Evolutionary conservation across 257 asterid species (phyloP).

Genomic region (Anisodus tanguticus): DNA sequence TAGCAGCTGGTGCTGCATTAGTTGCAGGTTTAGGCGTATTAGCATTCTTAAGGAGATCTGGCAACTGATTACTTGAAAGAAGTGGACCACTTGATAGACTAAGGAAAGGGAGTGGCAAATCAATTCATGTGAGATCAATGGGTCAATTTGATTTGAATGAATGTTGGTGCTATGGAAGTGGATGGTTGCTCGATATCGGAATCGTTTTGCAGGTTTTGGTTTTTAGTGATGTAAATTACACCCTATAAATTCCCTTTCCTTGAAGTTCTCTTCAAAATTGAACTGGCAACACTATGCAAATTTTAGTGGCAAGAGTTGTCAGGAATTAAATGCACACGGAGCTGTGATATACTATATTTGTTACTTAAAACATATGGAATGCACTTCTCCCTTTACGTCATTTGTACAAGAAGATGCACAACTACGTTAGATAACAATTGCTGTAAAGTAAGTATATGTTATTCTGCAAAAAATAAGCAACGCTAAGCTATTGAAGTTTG

Average conservation of each 20-base stretch:
- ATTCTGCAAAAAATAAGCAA: background rate
- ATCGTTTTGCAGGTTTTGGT: background rate
- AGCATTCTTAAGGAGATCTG: conserved; percentile 67
- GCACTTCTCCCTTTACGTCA: background rate
- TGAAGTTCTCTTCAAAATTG: background rate
- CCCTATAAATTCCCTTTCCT: background rate
- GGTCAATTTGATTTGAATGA: background rate
- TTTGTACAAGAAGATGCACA: background rate
- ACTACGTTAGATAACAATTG: background rate
- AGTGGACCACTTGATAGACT: background rate
- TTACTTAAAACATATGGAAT: background rate
- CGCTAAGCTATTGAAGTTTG: background rate
- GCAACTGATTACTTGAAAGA: conserved; percentile 41
- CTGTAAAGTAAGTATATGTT: background rate
- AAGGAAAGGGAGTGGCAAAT: background rate
- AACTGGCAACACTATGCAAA: conserved; percentile 2
- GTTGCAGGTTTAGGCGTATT: conserved; percentile 78
- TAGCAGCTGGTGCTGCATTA: conserved; percentile 91
- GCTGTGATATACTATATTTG: background rate
- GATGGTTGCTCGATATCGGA: background rate
- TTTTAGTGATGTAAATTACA: background rate
- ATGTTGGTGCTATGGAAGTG: background rate
- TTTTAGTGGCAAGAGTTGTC: conserved; percentile 5
- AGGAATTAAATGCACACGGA: background rate
- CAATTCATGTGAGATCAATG: background rate